Evolutionary conservation across 2,329 filamentous ascomycete genomes (phyloP), one percentile per base, ranked within the genome.

Genomic region (Colletotrichum tamarilloi): DNA sequence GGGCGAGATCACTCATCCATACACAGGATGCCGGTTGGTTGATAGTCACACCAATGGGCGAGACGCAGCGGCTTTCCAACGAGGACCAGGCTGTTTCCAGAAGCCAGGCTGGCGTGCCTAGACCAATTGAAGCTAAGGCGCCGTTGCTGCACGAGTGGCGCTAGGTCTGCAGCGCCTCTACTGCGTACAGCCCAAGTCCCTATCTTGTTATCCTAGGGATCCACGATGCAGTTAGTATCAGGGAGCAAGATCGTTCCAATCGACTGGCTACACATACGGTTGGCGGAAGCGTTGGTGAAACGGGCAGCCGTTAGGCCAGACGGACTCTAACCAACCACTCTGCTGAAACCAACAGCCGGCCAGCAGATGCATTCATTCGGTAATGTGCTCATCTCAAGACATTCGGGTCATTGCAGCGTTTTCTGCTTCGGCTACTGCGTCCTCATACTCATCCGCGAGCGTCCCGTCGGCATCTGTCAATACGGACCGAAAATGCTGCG

Each of bases 121-220:
- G 38, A 53, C 19, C 52, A 53, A 9, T 57, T 32, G 22, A 64
- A 30, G 28, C 67, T 42, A 56, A 57, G 46, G 60, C 67, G 42
- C 70, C 66, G 60, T 46, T 69, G 59, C 66, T 72, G 70, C 66
- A 67, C 46, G 30, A 55, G 55, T 55, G 53, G 42, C 60, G 67
- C 67, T 70, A 62, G 59, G 53, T 28, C 56, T 70, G 71, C 60
- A 69, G 67, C 49, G 42, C 22, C 32, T 56, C 60, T 70, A 28
- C 26, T 26, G 26, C 26, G 26, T 26, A 5, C 46, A 58, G 46
- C 58, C 52, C 59, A 49, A 63, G 28, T 22, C 35, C 63, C 28
- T 52, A 35, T 68, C 28, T 52, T 38, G 46, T 63, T 52, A 49
- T 30, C 60, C 26, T 53, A 24, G 6, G 12, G 35, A 42, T 26